phyloP scores from a whole-genome alignment of 805 yeast genomes.

The Candida piceae region DNA sequence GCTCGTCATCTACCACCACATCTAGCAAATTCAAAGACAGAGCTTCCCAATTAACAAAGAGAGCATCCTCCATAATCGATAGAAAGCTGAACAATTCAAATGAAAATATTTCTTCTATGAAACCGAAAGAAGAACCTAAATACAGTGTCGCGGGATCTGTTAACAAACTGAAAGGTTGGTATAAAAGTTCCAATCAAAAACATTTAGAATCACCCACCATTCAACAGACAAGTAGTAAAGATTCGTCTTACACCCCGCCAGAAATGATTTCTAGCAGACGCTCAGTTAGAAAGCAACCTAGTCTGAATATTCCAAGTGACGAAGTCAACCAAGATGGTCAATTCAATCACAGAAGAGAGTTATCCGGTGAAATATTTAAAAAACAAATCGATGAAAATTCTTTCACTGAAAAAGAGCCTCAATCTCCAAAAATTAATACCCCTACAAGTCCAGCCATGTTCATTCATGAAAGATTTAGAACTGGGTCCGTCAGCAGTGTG shows the following conservation, averaged over 20 bases:
- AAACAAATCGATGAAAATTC: slow-evolving; percentile 1
- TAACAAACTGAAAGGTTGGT: slow-evolving; percentile 66
- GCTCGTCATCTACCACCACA: slow-evolving; percentile 3
- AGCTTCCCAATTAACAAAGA: slow-evolving; percentile 11
- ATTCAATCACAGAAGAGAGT: slow-evolving; percentile 2
- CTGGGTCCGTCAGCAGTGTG: slow-evolving; percentile 4
- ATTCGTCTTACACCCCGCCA: slow-evolving; percentile 37
- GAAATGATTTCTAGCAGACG: slow-evolving; percentile 66
- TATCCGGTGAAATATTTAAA: slow-evolving; percentile 5
- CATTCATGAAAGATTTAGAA: slow-evolving; percentile 19
- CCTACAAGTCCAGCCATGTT: slow-evolving; percentile 24
- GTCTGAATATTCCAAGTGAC: neutral
- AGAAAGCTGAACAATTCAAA: slow-evolving; percentile 5
- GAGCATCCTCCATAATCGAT: slow-evolving; percentile 8
- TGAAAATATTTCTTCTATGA: neutral
- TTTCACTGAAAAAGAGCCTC: slow-evolving; percentile 1
- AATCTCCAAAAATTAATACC: neutral
- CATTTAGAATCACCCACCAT: neutral
- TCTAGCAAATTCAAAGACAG: slow-evolving; percentile 8
- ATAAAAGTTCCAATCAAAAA: slow-evolving; percentile 41
- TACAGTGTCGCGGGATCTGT: slow-evolving; percentile 39
- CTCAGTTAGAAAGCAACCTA: neutral
- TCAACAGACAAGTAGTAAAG: slow-evolving; percentile 3
- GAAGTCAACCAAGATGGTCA: neutral
- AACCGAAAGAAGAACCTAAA: neutral